A percentile compares a stretch with the other conserved stretches of the same genome.
Conservation (phyloP, 1,139 yeast genomes). For the Protomyces inundatus region DNA sequence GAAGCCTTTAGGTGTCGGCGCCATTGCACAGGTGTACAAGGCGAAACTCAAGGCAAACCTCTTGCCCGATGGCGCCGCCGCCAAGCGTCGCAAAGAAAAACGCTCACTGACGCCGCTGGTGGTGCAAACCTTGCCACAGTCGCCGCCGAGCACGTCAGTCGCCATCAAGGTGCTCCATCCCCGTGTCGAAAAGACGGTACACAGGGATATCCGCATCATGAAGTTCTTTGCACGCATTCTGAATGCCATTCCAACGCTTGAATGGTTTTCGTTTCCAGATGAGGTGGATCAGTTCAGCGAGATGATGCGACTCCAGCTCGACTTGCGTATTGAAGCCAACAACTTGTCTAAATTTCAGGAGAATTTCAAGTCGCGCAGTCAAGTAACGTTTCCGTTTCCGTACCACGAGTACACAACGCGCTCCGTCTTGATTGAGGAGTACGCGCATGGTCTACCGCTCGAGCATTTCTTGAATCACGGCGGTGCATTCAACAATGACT, state of each 20-base stretch:
- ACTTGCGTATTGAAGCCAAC: slow-evolving; percentile 79
- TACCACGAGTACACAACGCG: slow-evolving; percentile 58
- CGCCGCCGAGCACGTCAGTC: slow-evolving; percentile 53
- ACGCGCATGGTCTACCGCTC: slow-evolving; percentile 77
- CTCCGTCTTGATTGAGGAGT: slow-evolving; percentile 79
- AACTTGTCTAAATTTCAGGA: slow-evolving; percentile 65
- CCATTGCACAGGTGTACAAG: slow-evolving; percentile 84
- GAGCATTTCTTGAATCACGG: slow-evolving; percentile 50
- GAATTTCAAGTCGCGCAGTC: slow-evolving; percentile 55
- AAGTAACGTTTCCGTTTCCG: slow-evolving; percentile 78
- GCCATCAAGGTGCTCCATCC: slow-evolving; percentile 95
- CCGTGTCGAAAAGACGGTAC: slow-evolving; percentile 61
- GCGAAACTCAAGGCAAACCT: slow-evolving; percentile 49
- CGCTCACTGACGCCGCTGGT: slow-evolving; percentile 17
- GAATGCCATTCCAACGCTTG: slow-evolving; percentile 82
- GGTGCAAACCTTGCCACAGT: slow-evolving; percentile 26
- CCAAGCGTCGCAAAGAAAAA: slow-evolving; percentile 1
- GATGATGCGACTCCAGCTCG: slow-evolving; percentile 84
- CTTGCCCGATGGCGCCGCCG: slow-evolving; percentile 1
- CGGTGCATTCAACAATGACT: slow-evolving; percentile 54
- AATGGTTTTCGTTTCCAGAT: slow-evolving; percentile 91
- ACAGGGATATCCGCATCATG: slow-evolving; percentile 82
- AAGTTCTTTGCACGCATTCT: slow-evolving; percentile 64
- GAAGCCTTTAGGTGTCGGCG: slow-evolving; percentile 87
- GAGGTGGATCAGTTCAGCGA: slow-evolving; percentile 85